Conservation (phyloP, 768 basidiomycete genomes). For the Termitomyces sp. region DNA sequence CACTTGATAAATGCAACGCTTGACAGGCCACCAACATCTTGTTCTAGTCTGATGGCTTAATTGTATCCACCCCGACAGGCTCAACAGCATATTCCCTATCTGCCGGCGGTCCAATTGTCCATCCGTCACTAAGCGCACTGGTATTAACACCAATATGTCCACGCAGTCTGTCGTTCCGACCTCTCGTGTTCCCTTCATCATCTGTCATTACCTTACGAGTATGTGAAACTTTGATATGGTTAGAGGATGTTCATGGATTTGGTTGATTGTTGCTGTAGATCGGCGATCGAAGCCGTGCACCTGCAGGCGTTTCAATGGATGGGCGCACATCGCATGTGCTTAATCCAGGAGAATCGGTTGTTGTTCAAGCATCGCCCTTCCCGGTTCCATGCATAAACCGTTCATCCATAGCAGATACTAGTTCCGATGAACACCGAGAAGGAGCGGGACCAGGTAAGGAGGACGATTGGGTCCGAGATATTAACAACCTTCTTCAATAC, state of each 20-base stretch:
- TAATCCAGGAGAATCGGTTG: constrained; percentile 80
- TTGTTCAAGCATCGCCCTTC: constrained; percentile 78
- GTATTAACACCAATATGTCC: constrained; percentile 97
- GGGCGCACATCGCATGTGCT: constrained; percentile 82
- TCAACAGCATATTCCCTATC: constrained; percentile 96
- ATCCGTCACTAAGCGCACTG: constrained; percentile 84
- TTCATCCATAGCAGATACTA: constrained; percentile 62
- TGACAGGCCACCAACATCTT: neutral
- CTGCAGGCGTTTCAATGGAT: constrained; percentile 91
- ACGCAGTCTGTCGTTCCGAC: constrained; percentile 85
- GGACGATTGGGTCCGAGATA: constrained; percentile 96
- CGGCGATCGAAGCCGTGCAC: constrained; percentile 76
- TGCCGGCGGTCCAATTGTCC: constrained; percentile 93
- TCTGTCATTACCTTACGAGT: constrained; percentile 73
- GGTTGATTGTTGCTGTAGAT: constrained; percentile 43
- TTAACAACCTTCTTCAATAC: constrained; percentile 91
- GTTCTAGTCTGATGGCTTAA: constrained; percentile 82
- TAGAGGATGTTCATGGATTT: neutral
- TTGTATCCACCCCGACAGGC: constrained; percentile 93
- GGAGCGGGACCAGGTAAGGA: constrained; percentile 77
- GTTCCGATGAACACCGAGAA: constrained; percentile 42
- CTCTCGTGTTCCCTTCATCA: constrained; percentile 83
- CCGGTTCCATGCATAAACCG: constrained; percentile 93
- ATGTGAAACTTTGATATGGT: constrained; percentile 19
- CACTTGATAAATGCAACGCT: constrained; percentile 2